Evolutionary conservation across 768 basidiomycete species (phyloP), one percentile per base, ranked within the genome.

Genomic region (Hygrocybe punicea): DNA sequence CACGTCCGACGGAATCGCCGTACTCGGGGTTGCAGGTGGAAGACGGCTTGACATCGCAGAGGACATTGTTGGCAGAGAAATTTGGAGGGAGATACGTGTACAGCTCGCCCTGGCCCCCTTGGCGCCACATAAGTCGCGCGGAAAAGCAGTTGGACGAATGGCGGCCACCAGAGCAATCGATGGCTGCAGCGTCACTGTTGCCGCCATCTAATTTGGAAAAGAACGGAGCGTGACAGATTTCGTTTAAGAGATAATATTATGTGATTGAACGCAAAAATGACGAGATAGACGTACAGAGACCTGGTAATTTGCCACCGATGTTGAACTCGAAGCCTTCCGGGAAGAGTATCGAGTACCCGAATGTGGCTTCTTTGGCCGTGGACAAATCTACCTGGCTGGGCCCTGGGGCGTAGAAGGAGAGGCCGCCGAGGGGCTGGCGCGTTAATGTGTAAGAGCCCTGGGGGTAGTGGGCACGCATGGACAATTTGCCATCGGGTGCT

Each of bases 381-480:
- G 77, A 78, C 58, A 87, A 71, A 66, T 83, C 79, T 46, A 84
- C 75, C 58, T 69, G 62, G 35, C 60, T 29, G 6, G 83, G 81
- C 2, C 86, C 87, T 40, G 80, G 78, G 44, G 86, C 79, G 68
- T 90, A 89, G 78, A 89, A 87, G 17, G 85, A 86, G 66, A 87
- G 72, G 16, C 87, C 87, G 53, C 85, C 85, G 52, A 71, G 72
- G 13, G 79, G 79, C 17, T 65, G 45, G 59, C 77, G 71, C 11
- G 67, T 66, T 63, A 79, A 80, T 14, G 74, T 82, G 70, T 78
- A 84, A 46, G 84, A 84, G 25, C 84, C 85, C 65, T 79, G 56
- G 33, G 83, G 81, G 66, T 78, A 86, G 58, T 72, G 71, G 1
- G 81, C 81, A 64, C 76, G 73, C 78, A 83, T 81, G 11, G 78